Evolutionary conservation across 2,329 filamentous ascomycete genomes (phyloP), one percentile per base, ranked within the genome.

Genomic region (Colletotrichum navitas): DNA sequence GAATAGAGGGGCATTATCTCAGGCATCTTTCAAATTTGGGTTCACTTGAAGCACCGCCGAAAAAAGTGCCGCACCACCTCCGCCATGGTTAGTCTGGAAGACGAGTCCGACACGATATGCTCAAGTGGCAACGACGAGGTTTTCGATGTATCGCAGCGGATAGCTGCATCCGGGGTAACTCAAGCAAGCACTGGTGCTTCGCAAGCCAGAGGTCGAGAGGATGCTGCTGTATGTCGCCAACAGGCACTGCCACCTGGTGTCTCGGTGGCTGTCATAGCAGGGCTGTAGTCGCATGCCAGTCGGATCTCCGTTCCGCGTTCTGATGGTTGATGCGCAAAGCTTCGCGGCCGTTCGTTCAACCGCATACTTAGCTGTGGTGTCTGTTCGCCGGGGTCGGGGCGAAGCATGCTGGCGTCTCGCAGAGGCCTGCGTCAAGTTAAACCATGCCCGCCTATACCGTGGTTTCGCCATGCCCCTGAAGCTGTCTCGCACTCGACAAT

Each of bases 41-140:
- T 56, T 51, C 68, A 63, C 68, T 71, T 45, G 68, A 43, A 68
- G 41, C 61, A 59, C 36, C 39, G 36, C 34, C 54, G 64, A 68
- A 68, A 68, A 68, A 24, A 68, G 43, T 68, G 64, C 52, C 64
- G 63, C 64, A 63, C 68, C 68, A 64, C 68, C 34, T 63, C 34
- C 41, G 14, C 49, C 16, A 45, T 52, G 68, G 32, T 51, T 39
- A 36, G 36, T n/a, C 34, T 36, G 39, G 51, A n/a, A 34, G 18
- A 51, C 26, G 32, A 65, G 54, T 39, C 32, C 21, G 10, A 29
- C 32, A 70, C 51, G 52, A 39, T 21, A 54, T 45, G 43, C 5
- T 21, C 24, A 32, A 32, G 41, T 59, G 39, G 52, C 45, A 32
- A 51, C 5, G 43, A 39, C 41, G 54, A 41, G 45, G 47, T 39